Base-by-base conservation (phyloP, 306 rosid genomes). In the Cicer yamashitae region DNA sequence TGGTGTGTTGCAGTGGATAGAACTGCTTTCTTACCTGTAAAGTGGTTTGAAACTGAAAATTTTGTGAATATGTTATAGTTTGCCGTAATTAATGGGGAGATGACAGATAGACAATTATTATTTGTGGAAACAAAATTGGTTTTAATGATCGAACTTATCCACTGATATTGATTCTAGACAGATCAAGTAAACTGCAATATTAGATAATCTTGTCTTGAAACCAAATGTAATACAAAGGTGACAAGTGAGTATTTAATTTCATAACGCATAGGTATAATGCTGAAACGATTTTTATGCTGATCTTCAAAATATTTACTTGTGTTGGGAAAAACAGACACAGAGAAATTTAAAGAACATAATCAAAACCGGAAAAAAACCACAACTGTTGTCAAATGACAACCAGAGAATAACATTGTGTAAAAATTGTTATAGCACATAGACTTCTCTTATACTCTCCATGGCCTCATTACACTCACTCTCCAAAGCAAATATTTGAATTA, bases 21-120 rank as follows among this genome's bases (percentile, higher is more conserved):
- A 65, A 39, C 30, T 37, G 48, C 40, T 71, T 65, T 63, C 30
- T 51, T 65, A 53, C 50, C 59, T 46, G 37, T 46, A 47, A 54
- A 77, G n/a, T 71, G 52, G 67, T 71, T 70, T 46, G 41, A 47
- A 76, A 38, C 64, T 71, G 22, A 76, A 70, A 69, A 44, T 62
- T 81, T 80, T 54, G 48, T 38, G 56, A 56, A 40, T 25, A 66
- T 52, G 34, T 75, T 77, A 44, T 46, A 44, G 8, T 66, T 40
- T 22, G 71, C 62, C 58, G 22, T 79, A 25, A 34, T 61, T 41
- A 64, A 54, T 52, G 38, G 40, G 78, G 13, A 59, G 9, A 34
- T 37, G 61, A 38, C 60, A 67, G 71, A 38, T 67, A 67, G 71
- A 39, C 59, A 17, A 48, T 38, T 20, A 51, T 5, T 56, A 62